Conservation (phyloP, 306 rosid genomes). For the Hylodesmum podocarpum region DNA sequence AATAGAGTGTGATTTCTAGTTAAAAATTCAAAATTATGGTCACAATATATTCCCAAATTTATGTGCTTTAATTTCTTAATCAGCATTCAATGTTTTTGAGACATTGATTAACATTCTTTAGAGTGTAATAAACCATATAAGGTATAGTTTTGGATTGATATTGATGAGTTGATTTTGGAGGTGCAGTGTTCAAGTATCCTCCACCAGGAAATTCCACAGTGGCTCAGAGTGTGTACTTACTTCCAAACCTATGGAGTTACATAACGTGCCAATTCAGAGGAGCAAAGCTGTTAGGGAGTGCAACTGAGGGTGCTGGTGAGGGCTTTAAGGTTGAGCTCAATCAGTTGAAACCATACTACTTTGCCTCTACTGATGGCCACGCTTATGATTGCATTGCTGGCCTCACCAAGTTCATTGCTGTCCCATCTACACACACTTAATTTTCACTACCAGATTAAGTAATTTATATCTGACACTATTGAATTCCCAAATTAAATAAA, state of each 20-base stretch:
- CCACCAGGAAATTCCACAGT: conserved; percentile 18
- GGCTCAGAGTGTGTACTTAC: conserved; percentile 46
- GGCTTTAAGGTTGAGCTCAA: conserved; percentile 47
- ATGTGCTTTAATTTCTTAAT: too few species aligned
- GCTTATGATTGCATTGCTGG: conserved; percentile 59
- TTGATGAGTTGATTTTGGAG: not conserved
- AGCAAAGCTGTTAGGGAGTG: conserved; percentile 47
- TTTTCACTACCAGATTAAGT: not conserved
- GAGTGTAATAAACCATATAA: too few species aligned
- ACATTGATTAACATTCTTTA: too few species aligned
- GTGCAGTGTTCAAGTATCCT: conserved; percentile 60
- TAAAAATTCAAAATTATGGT: too few species aligned
- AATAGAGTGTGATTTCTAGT: too few species aligned
- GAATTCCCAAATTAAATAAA: not conserved
- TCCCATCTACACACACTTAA: conserved; percentile 13
- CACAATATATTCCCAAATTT: too few species aligned
- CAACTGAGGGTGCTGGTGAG: conserved; percentile 38
- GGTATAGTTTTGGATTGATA: too few species aligned
- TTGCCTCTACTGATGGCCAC: conserved; percentile 48
- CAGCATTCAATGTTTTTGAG: too few species aligned
- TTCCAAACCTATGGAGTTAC: conserved; percentile 53
- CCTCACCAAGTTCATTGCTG: conserved; percentile 44
- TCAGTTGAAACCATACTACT: conserved; percentile 54
- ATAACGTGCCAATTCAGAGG: conserved; percentile 44
- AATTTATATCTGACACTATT: not conserved